A percentile compares a stretch with the other conserved stretches of the same genome.
Evolutionary conservation across 2,329 filamentous ascomycete genomes (phyloP).

Genomic region (Nakataea oryzae): DNA sequence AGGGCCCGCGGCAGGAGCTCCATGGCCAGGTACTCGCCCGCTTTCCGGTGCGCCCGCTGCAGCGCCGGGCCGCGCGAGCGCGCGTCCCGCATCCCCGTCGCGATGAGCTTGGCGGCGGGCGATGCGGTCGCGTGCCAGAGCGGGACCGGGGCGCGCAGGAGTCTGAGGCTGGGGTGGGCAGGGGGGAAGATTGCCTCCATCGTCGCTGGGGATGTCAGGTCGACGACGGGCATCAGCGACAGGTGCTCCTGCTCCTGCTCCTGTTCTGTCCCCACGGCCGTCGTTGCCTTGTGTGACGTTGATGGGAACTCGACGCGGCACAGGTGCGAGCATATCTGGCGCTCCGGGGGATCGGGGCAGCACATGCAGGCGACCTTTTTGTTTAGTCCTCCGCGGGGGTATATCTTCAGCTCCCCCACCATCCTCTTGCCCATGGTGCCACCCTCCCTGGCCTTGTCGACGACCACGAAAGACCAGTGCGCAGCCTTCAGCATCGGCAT

Average conservation of each 20-base stretch:
- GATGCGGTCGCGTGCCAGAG: conserved; percentile 19
- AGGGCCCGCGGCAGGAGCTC: conserved; percentile 34
- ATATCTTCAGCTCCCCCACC: conserved; percentile 30
- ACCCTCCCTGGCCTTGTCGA: conserved; percentile 28
- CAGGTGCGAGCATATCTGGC: neutral
- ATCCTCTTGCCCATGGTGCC: conserved; percentile 37
- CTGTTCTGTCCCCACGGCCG: neutral
- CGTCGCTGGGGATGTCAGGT: neutral
- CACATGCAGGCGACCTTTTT: neutral
- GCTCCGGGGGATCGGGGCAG: too few relatives aligned
- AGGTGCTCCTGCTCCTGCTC: neutral
- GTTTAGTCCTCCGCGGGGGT: conserved; percentile 32
- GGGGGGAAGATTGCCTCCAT: too few relatives aligned
- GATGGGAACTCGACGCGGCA: neutral
- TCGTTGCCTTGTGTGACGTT: neutral
- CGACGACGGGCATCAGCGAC: neutral
- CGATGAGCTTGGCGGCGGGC: conserved; percentile 36
- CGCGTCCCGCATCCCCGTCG: conserved; percentile 42
- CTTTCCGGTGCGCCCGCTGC: conserved; percentile 33
- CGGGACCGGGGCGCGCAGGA: neutral
- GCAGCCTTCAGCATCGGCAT: conserved; percentile 44
- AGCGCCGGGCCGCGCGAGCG: conserved; percentile 30
- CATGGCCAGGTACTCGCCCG: conserved; percentile 43
- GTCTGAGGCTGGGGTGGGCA: too few relatives aligned
- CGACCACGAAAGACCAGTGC: conserved; percentile 43